These are phyloP conservation scores for Pythium biforme DNA, from an alignment of 352 stramenopile genomes.

Conservation along the genomic window DNA sequence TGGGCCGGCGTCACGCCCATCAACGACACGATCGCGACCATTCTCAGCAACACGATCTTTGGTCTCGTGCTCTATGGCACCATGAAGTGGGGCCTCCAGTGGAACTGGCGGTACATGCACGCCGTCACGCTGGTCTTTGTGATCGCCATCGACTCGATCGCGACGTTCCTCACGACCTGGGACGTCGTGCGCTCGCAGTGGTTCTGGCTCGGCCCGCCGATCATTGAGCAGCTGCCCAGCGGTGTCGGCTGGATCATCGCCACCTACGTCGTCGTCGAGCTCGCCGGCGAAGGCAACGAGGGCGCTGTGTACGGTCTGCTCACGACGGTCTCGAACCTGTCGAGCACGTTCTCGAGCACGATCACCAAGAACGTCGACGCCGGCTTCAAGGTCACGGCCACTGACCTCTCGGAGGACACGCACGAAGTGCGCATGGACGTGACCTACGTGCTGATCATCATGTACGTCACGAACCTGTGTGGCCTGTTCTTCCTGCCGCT, in stretches of 20 bases:
- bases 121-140: constrained; percentile 1
- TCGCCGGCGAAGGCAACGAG: constrained; percentile 3
- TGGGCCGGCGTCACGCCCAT: constrained; percentile 5
- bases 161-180: constrained; percentile 4
- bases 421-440: constrained; percentile 4
- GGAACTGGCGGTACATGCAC: constrained; percentile 6
- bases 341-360: not conserved
- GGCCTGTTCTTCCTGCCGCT: not conserved
- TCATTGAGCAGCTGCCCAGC: constrained; percentile 4
- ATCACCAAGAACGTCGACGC: constrained; percentile 6
- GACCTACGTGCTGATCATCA: constrained; percentile 1
- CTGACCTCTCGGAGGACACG: not conserved
- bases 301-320: constrained; percentile 2
- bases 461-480: not conserved
- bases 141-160: not conserved
- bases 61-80: not conserved
- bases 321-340: constrained; percentile 1
- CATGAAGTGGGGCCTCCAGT: constrained; percentile 6
- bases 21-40: constrained; percentile 1
- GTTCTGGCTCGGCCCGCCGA: constrained; percentile 7
- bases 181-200: constrained; percentile 4
- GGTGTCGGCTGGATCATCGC: constrained; percentile 5
- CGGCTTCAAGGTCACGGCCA: constrained; percentile 3
- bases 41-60: constrained; percentile 2
- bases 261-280: constrained; percentile 6